Conservation (phyloP, 495 filamentous ascomycete species). For the Penicillium riverlandense region DNA sequence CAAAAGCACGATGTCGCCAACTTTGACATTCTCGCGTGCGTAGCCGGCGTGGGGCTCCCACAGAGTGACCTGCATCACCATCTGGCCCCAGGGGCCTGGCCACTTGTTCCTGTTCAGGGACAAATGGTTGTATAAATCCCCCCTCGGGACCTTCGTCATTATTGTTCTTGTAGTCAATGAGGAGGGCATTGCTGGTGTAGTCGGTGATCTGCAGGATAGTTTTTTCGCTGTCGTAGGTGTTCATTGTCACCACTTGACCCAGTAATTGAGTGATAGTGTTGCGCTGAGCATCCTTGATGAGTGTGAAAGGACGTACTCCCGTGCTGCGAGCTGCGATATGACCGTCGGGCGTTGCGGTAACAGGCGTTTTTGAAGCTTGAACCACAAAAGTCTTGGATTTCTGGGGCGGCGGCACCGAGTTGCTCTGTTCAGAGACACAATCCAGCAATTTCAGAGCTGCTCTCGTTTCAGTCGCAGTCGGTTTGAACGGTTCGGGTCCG, state of each 20-base stretch:
- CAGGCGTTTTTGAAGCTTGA: constrained; percentile 5
- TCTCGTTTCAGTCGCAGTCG: constrained; percentile 19
- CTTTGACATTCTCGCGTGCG: constrained; percentile 46
- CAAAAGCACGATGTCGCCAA: constrained; percentile 55
- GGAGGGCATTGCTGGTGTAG: constrained; percentile 62
- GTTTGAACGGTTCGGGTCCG: constrained; percentile 24
- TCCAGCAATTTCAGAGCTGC: constrained; percentile 24
- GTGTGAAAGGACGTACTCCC: constrained; percentile 43
- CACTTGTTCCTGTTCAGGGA: constrained; percentile 39
- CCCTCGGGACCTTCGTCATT: constrained; percentile 39
- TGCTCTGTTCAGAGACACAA: constrained; percentile 4
- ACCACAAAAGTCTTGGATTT: neutral
- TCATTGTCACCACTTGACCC: constrained; percentile 67
- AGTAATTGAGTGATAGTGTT: constrained; percentile 60
- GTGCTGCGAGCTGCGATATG: neutral
- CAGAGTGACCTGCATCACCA: constrained; percentile 64
- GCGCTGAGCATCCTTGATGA: constrained; percentile 57
- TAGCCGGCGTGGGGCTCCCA: constrained; percentile 61
- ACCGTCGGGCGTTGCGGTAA: no score
- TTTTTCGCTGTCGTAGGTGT: constrained; percentile 37
- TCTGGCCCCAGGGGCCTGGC: constrained; percentile 71
- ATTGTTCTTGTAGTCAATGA: constrained; percentile 46
- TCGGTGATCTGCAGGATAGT: constrained; percentile 74
- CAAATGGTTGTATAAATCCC: constrained; percentile 43
- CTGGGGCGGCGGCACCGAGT: neutral